These are phyloP conservation scores for Ettlia oleoabundans DNA, from an alignment of 139 green algal species.

Conservation along the genomic window DNA sequence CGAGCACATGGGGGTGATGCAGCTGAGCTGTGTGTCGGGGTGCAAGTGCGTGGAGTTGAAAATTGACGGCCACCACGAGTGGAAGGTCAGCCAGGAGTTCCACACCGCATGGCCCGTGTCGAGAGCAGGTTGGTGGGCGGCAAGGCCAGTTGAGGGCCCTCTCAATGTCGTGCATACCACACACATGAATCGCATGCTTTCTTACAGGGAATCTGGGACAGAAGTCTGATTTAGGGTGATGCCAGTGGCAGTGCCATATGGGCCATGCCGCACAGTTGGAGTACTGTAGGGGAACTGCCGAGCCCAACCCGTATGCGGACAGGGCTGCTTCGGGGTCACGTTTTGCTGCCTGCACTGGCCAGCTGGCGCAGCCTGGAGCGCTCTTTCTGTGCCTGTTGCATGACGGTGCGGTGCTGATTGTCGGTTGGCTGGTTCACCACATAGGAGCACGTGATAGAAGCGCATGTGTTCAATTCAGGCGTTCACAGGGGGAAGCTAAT, in stretches of 20 bases:
- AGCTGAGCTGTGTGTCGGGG: not conserved
- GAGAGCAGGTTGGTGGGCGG: not conserved
- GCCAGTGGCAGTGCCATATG: not conserved
- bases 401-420: not conserved
- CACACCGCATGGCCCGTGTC: not conserved
- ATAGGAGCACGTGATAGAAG: no score
- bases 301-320: no score
- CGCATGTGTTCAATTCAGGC: no score
- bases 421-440: no score
- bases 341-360: not conserved
- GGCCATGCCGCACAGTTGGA: no score
- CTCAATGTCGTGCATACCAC: not conserved
- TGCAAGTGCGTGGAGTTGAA: not conserved
- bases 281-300: no score
- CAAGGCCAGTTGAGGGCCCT: no score
- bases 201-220: no score
- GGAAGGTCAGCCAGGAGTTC: slow-evolving; percentile 1
- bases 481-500: no score
- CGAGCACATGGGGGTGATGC: not conserved
- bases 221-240: no score
- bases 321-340: no score
- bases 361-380: no score
- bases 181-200: not conserved
- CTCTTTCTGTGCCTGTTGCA: not conserved
- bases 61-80: not conserved